Percentiles rank a stretch among this genome's conserved stretches.
phyloP scores from a whole-genome alignment of 257 asterid genomes.

The Buddleja alternifolia region DNA sequence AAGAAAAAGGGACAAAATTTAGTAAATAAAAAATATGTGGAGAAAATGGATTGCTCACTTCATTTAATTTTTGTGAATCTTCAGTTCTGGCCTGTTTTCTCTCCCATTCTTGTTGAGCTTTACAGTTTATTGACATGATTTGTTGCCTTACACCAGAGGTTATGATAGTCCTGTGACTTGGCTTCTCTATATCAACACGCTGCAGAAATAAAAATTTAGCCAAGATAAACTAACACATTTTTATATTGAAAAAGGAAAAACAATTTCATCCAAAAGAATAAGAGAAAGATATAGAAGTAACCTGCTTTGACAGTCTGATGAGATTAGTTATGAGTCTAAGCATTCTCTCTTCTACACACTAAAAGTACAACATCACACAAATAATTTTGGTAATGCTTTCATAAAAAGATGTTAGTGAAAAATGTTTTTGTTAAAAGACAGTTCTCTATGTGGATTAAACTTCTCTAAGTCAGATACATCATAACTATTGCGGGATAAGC shows the following conservation, averaged over 20 bases:
- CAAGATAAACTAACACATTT: conserved; percentile 1
- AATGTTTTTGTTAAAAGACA: background rate
- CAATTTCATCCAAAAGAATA: conserved; percentile 10
- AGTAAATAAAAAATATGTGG: too few species aligned
- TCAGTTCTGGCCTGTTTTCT: conserved; percentile 85
- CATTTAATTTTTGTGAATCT: conserved; percentile 66
- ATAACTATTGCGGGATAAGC: too few species aligned
- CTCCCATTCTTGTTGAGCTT: conserved; percentile 93
- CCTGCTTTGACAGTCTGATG: conserved; percentile 87
- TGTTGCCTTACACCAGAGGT: conserved; percentile 85
- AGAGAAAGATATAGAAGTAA: conserved; percentile 25
- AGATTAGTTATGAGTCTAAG: conserved; percentile 73
- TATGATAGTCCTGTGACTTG: conserved; percentile 72
- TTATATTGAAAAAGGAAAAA: conserved; percentile 9
- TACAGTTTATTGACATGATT: conserved; percentile 66
- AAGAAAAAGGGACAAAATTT: conserved; percentile 20
- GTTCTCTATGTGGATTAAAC: background rate
- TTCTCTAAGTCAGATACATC: background rate
- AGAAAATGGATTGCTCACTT: conserved; percentile 59
- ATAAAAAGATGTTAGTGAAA: background rate
- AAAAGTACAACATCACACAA: conserved; percentile 26
- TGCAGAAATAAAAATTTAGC: conserved; percentile 33
- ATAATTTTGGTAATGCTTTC: conserved; percentile 13
- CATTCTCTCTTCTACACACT: conserved; percentile 95
- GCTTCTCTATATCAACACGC: conserved; percentile 86